These are phyloP conservation scores for Nemania abortiva DNA, from an alignment of 2,329 filamentous ascomycete genomes.

Conservation along the genomic window DNA sequence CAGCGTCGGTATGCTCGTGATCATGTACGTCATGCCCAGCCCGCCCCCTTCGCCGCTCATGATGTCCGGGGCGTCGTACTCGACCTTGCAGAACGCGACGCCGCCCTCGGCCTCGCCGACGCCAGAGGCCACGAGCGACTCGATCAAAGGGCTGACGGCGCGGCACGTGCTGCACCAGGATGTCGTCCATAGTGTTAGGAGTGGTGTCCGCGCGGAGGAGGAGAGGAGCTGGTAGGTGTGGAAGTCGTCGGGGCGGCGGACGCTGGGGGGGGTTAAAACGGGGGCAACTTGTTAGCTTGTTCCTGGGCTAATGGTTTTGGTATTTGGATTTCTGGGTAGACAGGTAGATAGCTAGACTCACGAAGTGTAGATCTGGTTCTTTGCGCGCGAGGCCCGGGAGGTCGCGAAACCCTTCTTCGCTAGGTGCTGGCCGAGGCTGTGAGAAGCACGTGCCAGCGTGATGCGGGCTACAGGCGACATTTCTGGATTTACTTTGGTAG, in stretches of 20 bases:
- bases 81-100: conserved; percentile 65
- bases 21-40: conserved; percentile 68
- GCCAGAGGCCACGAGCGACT: conserved; percentile 62
- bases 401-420: conserved; percentile 46
- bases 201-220: conserved; percentile 64
- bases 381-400: conserved; percentile 44
- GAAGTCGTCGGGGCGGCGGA: conserved; percentile 67
- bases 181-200: conserved; percentile 72
- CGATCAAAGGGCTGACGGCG: conserved; percentile 62
- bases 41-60: conserved; percentile 54
- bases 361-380: conserved; percentile 58
- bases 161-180: conserved; percentile 69
- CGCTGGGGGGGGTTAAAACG: conserved; percentile 53
- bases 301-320: background rate
- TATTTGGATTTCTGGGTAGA: conserved; percentile 1
- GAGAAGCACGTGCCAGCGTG: conserved; percentile 27
- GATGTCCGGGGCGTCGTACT: conserved; percentile 69
- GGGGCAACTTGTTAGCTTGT: background rate
- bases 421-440: conserved; percentile 8
- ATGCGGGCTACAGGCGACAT: conserved; percentile 31
- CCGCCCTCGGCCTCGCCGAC: conserved; percentile 68
- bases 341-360: conserved; percentile 44
- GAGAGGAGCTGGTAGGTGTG: conserved; percentile 67
- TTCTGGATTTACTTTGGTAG: background rate
- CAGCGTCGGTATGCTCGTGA: conserved; percentile 68